Conservation (phyloP, 306 rosid genomes). For the Fragaria iinumae region DNA sequence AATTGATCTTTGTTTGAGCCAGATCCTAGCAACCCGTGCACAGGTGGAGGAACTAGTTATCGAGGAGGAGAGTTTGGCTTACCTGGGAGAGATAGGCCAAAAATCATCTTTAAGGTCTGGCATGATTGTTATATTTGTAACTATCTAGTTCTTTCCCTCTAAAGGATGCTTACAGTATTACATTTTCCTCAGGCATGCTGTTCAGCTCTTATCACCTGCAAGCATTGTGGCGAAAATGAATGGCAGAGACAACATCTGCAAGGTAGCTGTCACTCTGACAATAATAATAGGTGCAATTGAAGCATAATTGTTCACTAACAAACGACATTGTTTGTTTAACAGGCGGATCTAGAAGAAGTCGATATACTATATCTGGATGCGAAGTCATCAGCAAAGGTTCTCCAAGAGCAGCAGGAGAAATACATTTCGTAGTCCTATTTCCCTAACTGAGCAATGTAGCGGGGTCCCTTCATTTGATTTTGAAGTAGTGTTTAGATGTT, state of each 20-base stretch:
- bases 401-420: slow-evolving; percentile 87
- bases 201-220: slow-evolving; percentile 85
- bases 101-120: slow-evolving; percentile 64
- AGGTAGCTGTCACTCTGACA: slow-evolving; percentile 47
- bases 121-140: slow-evolving; percentile 8
- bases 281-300: not conserved
- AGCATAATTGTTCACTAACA: not conserved
- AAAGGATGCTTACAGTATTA: slow-evolving; percentile 4
- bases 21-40: slow-evolving; percentile 86
- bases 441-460: not conserved
- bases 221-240: slow-evolving; percentile 86
- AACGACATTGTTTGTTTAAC: slow-evolving; percentile 16
- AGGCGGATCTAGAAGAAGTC: slow-evolving; percentile 85
- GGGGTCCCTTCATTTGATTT: not conserved
- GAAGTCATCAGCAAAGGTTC: slow-evolving; percentile 78
- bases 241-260: slow-evolving; percentile 83
- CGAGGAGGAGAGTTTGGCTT: slow-evolving; percentile 89
- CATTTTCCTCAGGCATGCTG: slow-evolving; percentile 63
- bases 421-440: slow-evolving; percentile 49
- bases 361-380: slow-evolving; percentile 76
- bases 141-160: slow-evolving; percentile 5
- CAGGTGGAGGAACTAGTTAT: slow-evolving; percentile 80
- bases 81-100: slow-evolving; percentile 85
- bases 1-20: slow-evolving; percentile 19
- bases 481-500: not conserved